Evolutionary conservation across 352 stramenopile genomes (phyloP), one percentile per base, ranked within the genome.

Genomic region (Globisporangium polare): DNA sequence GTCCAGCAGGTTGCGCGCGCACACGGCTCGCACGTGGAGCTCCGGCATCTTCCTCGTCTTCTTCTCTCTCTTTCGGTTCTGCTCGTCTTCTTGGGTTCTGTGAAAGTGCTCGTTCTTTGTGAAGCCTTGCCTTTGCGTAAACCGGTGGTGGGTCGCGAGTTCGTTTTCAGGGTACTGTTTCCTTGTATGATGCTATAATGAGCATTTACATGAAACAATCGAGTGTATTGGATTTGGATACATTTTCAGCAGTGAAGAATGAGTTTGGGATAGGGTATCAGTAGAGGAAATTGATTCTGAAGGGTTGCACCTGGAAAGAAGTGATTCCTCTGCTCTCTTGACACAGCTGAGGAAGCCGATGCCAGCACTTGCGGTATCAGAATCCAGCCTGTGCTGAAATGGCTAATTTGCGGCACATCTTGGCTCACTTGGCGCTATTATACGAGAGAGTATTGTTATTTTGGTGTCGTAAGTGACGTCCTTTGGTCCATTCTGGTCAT

Each of bases 1-100:
- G 72, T 92, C 82, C 22, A 90, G 60, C 37, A 94, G 71, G 68
- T 94, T 92, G 29, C 83, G 83, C 53, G 79, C 86, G 47, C 78
- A 89, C 62, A 90, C 87, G 56, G 77, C 78, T 62, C 86, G 83
- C 18, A 94, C 75, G 60, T 94, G 83, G 1, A 94, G 79, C 58
- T 94, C 83, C 75, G 89, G 87, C 56, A 51, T 67, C 29, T 13
- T 51, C 29, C 6, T 51, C 18, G 43, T 41, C 24, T 58, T 41
- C 42, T 58, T 39, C 9, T 53, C 10, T 53, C 39, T 53, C 24
- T 15, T 53, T 33, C 45, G 20, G 24, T 65, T 35, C 9, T 9
- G 20, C 24, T 13, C 22, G 35, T 27, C 15, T 20, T 18, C 6
- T 59, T 53, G 9, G 29, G n/a, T 45, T 33, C 4, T 24, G 9